A percentile compares a stretch with the other conserved stretches of the same genome.
These are phyloP conservation scores for Aspergillus candidus DNA, from an alignment of 2,329 filamentous ascomycete species.

Conservation along the genomic window DNA sequence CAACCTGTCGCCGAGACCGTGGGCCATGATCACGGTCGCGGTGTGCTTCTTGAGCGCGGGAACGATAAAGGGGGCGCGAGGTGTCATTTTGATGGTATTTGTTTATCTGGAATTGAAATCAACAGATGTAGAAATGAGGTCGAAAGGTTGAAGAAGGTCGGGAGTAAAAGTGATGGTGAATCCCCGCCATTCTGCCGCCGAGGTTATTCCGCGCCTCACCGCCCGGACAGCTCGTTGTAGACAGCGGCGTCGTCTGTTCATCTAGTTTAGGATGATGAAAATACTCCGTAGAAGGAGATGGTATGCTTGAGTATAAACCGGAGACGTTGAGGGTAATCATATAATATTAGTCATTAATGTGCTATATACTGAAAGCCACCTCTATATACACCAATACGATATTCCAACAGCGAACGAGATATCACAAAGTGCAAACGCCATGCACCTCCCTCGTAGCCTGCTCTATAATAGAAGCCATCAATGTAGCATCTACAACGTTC, in stretches of 20 bases:
- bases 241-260: no score
- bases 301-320: not conserved
- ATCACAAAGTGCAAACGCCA: not conserved
- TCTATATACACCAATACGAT: slow-evolving; percentile 4
- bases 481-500: slow-evolving; percentile 26
- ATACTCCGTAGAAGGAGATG: no score
- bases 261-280: no score
- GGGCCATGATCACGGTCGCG: slow-evolving; percentile 87
- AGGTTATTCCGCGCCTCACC: slow-evolving; percentile 16
- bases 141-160: not conserved
- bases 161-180: slow-evolving; percentile 2
- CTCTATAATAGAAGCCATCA: slow-evolving; percentile 18
- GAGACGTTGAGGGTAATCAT: not conserved
- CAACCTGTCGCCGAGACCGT: slow-evolving; percentile 86
- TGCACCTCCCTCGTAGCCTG: slow-evolving; percentile 13
- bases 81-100: slow-evolving; percentile 32
- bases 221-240: slow-evolving; percentile 5
- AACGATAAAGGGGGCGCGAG: slow-evolving; percentile 59
- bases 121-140: not conserved
- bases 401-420: not conserved
- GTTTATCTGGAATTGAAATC: not conserved
- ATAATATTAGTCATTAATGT: not conserved
- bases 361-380: not conserved
- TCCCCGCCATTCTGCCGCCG: slow-evolving; percentile 23
- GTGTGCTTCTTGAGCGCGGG: slow-evolving; percentile 79